Conservation (phyloP, 768 basidiomycete genomes). For the Pseudohyphozyma bogoriensis region DNA sequence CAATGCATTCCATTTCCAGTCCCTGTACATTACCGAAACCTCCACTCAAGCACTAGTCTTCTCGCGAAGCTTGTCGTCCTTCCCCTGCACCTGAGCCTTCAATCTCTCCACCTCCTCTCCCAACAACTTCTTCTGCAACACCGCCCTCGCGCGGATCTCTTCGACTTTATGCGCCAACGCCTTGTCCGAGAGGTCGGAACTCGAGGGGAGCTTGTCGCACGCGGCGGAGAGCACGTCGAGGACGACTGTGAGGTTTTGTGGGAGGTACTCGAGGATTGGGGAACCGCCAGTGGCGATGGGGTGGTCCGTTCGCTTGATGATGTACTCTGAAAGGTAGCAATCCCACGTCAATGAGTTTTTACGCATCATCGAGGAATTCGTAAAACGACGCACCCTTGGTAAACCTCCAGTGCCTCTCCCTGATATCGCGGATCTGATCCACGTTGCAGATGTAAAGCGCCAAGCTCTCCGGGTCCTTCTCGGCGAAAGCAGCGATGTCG, state of each 20-base stretch:
- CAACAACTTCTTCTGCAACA: neutral
- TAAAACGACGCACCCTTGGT: slow-evolving; percentile 22
- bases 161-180: neutral
- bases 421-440: slow-evolving; percentile 36
- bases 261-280: slow-evolving; percentile 19
- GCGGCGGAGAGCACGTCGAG: neutral
- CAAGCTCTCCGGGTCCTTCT: slow-evolving; percentile 25
- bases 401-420: slow-evolving; percentile 39
- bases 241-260: slow-evolving; percentile 7
- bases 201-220: neutral
- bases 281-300: slow-evolving; percentile 37
- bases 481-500: slow-evolving; percentile 31
- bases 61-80: neutral
- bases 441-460: slow-evolving; percentile 32
- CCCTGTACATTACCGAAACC: too few relatives aligned
- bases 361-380: neutral
- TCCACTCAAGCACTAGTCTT: too few relatives aligned
- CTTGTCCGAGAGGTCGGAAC: neutral
- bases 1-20: too few relatives aligned
- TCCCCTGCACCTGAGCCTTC: neutral
- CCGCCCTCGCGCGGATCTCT: neutral
- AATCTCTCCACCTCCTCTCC: slow-evolving; percentile 1
- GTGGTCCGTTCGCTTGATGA: slow-evolving; percentile 34
- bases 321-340: slow-evolving; percentile 31
- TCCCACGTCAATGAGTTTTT: neutral